Conservation (phyloP, 345 rosid genomes). For the Nasturtium officinale region DNA sequence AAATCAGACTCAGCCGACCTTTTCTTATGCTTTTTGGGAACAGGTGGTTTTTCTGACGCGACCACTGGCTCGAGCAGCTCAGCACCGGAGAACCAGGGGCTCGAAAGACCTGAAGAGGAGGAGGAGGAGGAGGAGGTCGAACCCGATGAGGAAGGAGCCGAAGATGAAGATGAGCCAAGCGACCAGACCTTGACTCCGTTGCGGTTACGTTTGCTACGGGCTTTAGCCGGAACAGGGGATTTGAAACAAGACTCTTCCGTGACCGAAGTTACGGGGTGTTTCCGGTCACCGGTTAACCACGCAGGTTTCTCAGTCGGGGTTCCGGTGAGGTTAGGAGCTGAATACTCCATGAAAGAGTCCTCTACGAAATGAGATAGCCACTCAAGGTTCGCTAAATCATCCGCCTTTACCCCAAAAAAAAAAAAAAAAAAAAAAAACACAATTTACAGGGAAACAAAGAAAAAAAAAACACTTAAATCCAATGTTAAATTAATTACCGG, state of each 20-base stretch:
- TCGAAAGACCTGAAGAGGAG: constrained; percentile 37
- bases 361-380: constrained; percentile 97
- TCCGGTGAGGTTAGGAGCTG: constrained; percentile 53
- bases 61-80: constrained; percentile 36
- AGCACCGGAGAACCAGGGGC: constrained; percentile 36
- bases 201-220: constrained; percentile 80
- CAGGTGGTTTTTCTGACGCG: constrained; percentile 39
- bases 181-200: constrained; percentile 64
- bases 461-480: not conserved
- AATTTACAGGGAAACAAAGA: not conserved
- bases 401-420: constrained; percentile 52
- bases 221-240: constrained; percentile 66
- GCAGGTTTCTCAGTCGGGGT: constrained; percentile 39
- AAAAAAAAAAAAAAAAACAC: constrained; percentile 8
- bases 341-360: constrained; percentile 69
- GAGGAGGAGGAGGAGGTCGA: constrained; percentile 41
- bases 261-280: constrained; percentile 38
- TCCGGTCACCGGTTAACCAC: constrained; percentile 29
- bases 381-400: constrained; percentile 74
- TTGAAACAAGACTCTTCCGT: constrained; percentile 43
- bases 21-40: constrained; percentile 55
- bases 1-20: constrained; percentile 30
- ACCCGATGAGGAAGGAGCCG: constrained; percentile 38
- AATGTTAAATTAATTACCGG: constrained; percentile 51
- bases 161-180: constrained; percentile 56